A percentile compares a stretch with the other conserved stretches of the same genome.
phyloP scores from a whole-genome alignment of 2,329 filamentous ascomycete genomes.

The Botrytis squamosa region DNA sequence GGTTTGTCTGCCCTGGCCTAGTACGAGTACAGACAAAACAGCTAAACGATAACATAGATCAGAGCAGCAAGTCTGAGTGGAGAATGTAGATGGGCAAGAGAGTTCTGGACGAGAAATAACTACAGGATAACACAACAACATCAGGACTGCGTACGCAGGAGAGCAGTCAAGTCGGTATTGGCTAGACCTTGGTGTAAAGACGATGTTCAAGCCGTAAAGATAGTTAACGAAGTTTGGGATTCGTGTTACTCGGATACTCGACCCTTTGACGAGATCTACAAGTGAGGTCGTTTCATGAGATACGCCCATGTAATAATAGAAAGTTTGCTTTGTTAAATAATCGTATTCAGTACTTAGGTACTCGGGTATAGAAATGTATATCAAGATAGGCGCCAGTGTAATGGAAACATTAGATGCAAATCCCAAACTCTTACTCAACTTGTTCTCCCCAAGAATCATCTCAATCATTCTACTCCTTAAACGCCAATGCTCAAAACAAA shows the following conservation, averaged over 20 bases:
- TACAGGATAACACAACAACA: constrained; percentile 90
- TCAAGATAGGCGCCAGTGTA: constrained; percentile 38
- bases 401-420: constrained; percentile 31
- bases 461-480: constrained; percentile 23
- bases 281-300: constrained; percentile 46
- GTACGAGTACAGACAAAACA: not conserved
- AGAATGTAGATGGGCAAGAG: constrained; percentile 86
- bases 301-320: constrained; percentile 14
- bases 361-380: constrained; percentile 23
- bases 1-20: constrained; percentile 50
- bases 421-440: constrained; percentile 36
- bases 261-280: constrained; percentile 96
- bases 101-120: constrained; percentile 81
- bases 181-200: constrained; percentile 78
- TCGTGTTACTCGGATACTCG: constrained; percentile 93
- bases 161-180: constrained; percentile 78
- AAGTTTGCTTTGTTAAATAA: constrained; percentile 9
- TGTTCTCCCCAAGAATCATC: constrained; percentile 24
- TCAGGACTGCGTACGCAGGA: constrained; percentile 82
- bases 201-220: constrained; percentile 78
- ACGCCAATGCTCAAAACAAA: constrained; percentile 32
- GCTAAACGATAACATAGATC: constrained; percentile 57
- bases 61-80: constrained; percentile 89
- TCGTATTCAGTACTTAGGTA: constrained; percentile 19
- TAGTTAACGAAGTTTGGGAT: constrained; percentile 98